Evolutionary conservation across 1,139 yeast genomes (phyloP), one percentile per base, ranked within the genome.

Genomic region (Petasospora rhodanensis): DNA sequence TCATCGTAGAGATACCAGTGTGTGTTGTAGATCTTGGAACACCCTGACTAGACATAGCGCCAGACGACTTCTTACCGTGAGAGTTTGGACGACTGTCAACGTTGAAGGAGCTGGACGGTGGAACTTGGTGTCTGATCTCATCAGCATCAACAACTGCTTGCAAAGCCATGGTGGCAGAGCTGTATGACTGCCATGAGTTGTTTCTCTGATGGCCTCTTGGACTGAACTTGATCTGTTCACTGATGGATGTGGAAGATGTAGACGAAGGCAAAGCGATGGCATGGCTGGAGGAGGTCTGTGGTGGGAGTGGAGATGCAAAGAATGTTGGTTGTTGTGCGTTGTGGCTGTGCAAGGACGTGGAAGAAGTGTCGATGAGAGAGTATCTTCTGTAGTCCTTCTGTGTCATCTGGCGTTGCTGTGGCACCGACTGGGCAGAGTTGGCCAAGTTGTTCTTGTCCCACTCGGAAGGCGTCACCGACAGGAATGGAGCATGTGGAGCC

Each of bases 381-480:
- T 57, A 53, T 51, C 68, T 55, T 55, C 70, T 49, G 54, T 58
- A 49, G 33, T 53, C 47, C 48, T 49, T 38, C 49, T 52, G 46
- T 11, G 38, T 15, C 25, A 28, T 26, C 17, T 28, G 31, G 9
- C 32, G 36, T 7, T 32, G 38, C 9, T 32, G 36, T 18, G 31
- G 33, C 4, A 19, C 22, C 4, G 32, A 16, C 7, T 27, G 23
- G 12, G 24, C 25, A 22, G 32, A 26, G 8, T 33, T 31, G 16
- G 24, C 19, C 30, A 33, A 38, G 24, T 38, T 33, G 35, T 38
- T 41, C 36, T 67, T 67, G 54, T 91, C 97, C 96, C 96, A 91
- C 56, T 89, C 96, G 5, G 73, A 72, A 35, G 95, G 95, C 23
- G 93, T 74, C 20, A 87, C 80, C 0, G 94, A 76, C 45, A 91